Evolutionary conservation across 768 basidiomycete species (phyloP).

Genomic region (Auricularia sp.): DNA sequence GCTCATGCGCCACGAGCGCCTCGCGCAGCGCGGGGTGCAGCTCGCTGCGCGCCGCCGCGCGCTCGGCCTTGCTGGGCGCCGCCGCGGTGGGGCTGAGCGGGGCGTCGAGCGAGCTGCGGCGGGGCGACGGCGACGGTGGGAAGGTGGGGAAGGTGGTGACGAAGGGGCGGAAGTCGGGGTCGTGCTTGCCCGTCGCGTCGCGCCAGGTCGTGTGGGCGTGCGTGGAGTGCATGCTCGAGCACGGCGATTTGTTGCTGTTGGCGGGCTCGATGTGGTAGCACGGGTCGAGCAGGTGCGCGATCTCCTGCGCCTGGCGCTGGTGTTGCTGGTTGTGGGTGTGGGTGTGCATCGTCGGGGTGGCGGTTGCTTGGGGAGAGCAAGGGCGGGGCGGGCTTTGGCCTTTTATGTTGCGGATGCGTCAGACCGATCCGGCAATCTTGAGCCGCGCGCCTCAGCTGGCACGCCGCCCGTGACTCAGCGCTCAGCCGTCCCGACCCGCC

Average conservation of each 20-base stretch:
- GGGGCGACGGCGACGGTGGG: not conserved
- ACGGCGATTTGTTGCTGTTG: not conserved
- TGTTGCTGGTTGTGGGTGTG: no score
- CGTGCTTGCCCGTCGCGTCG: not conserved
- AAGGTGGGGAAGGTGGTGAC: not conserved
- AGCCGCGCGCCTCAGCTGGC: no score
- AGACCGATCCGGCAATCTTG: no score
- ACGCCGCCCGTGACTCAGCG: no score
- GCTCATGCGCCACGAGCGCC: not conserved
- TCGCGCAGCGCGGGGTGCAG: not conserved
- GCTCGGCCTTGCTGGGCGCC: not conserved
- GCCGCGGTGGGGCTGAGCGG: not conserved
- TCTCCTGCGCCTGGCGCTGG: not conserved
- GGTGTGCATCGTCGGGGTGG: no score
- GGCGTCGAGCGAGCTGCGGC: not conserved
- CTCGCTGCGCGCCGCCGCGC: not conserved
- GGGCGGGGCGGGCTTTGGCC: no score
- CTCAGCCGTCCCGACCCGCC: no score
- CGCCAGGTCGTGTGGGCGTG: not conserved
- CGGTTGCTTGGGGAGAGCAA: no score
- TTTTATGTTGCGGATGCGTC: no score
- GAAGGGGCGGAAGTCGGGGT: not conserved
- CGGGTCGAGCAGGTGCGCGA: not conserved
- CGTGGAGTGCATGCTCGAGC: not conserved
- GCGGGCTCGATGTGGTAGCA: not conserved